Evolutionary conservation across 2,329 filamentous ascomycete genomes (phyloP).

Genomic region (Trichoderma sp.): DNA sequence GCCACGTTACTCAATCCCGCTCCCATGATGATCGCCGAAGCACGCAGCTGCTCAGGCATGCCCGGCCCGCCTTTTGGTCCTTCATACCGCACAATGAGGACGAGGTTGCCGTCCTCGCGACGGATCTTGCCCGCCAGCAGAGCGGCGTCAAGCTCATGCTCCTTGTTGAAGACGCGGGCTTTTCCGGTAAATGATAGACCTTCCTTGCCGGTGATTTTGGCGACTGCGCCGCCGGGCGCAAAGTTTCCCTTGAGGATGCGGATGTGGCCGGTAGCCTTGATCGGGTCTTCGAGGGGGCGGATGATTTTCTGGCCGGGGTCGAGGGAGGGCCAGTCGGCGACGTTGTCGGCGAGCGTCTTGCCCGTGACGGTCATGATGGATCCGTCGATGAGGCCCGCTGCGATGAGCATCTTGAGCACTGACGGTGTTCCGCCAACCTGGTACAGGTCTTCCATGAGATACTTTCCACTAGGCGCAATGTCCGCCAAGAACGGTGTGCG

Average conservation of each 20-base stretch:
- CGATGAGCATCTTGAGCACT: slow-evolving; percentile 81
- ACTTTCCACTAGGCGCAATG: slow-evolving; percentile 77
- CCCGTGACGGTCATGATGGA: slow-evolving; percentile 79
- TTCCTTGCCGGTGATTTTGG: slow-evolving; percentile 96
- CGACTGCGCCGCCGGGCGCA: slow-evolving; percentile 83
- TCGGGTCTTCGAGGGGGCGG: slow-evolving; percentile 69
- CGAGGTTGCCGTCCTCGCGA: slow-evolving; percentile 66
- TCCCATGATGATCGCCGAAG: slow-evolving; percentile 88
- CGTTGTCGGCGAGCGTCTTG: slow-evolving; percentile 78
- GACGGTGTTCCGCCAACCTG: slow-evolving; percentile 80
- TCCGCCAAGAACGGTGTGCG: slow-evolving; percentile 85
- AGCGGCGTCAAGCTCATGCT: slow-evolving; percentile 72
- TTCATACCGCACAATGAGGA: slow-evolving; percentile 89
- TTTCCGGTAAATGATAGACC: slow-evolving; percentile 77
- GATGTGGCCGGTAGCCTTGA: slow-evolving; percentile 83
- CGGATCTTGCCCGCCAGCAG: slow-evolving; percentile 64
- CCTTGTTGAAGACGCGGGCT: slow-evolving; percentile 83
- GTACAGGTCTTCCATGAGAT: slow-evolving; percentile 86
- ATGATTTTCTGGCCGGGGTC: slow-evolving; percentile 81
- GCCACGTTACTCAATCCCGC: slow-evolving; percentile 84
- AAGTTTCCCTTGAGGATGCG: slow-evolving; percentile 86
- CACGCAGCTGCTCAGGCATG: slow-evolving; percentile 93
- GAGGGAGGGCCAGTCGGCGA: slow-evolving; percentile 71
- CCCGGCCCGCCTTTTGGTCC: slow-evolving; percentile 90
- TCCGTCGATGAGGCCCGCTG: slow-evolving; percentile 72